Evolutionary conservation across 257 asterid genomes (phyloP), one percentile per base, ranked within the genome.

Genomic region (Paulownia fortunei): DNA sequence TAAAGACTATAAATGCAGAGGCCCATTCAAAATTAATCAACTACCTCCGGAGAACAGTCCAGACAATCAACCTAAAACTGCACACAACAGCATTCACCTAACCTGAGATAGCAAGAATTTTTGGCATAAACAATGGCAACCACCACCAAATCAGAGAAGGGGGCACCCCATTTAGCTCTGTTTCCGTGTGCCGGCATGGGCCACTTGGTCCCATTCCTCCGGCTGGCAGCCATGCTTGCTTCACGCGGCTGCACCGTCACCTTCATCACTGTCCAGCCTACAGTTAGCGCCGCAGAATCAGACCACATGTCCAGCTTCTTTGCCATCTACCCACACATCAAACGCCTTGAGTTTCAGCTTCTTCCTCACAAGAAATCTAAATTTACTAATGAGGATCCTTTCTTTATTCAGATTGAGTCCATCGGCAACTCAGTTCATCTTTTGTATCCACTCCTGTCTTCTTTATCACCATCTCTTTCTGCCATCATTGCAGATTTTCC

Each of bases 121-220:
- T 60, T 60, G n/a, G 27, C 12, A 32, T 0, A 42, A 70, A 51
- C 51, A 61, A 79, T 79, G 82, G 74, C 77, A 62, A 16, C 15
- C 36, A 59, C 63, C 72, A 8, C 16, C 60, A 27, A 19, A 30
- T 32, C 76, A 27, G 61, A 44, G 9, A 62, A 55, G 11, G 34
- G 1, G 4, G 12, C 82, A 16, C 85, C 86, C 5, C 92, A 86
- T 16, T 4, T 86, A 44, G 92, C 92, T 46, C 72, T 88, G 2
- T 76, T 88, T 39, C 90, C 92, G 13, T 66, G 80, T 30, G 82
- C 89, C 73, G 89, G 92, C 41, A 84, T 84, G 86, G 92, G 92
- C 79, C 90, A 84, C 49, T 37, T 86, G 55, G 58, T 79, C 65
- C 92, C 92, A 2, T 86, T 79, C 76, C 89, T 86, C 81, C 89